Base-by-base conservation (phyloP, 2,329 filamentous ascomycete genomes). In the Ceratocystis ficicola region DNA sequence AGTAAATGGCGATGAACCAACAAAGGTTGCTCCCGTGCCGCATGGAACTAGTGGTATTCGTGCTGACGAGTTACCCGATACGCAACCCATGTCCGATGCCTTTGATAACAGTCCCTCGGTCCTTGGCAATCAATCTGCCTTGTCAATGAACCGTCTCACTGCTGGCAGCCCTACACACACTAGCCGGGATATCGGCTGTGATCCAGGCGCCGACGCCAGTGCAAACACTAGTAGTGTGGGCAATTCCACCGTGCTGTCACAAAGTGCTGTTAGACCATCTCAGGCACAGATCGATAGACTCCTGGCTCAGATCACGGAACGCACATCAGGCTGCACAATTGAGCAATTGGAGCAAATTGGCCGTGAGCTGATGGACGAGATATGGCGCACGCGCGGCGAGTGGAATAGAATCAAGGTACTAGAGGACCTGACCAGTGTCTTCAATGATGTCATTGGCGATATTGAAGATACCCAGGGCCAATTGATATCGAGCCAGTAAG, bases 281-380 rank as follows among this genome's bases (percentile, higher is more conserved):
- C 78, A 81, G 12, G 72, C 72, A 0, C 78, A 82, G 36, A 77
- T 90, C 28, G 74, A 77, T 1, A 73, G 77, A 5, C 81, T 95
- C 65, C 80, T 90, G 66, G 73, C 79, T 0, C 79, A 84, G 46
- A 77, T 96, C 44, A 85, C 86, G 0, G 76, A 82, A 32, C 79
- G 81, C 57, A 93, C 89, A 1, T 86, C 84, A 22, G 90, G 89
- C 0, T 89, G 89, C 74, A 89, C 87, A 0, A 89, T 99, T 64
- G 94, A 99, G 76, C 93, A 99, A 74, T 78, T 99, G 22, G 93
- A 97, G 78, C 93, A 97, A 75, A 86, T 96, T 73, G 92, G 92
- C 74, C 87, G 91, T 6, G 85, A 87, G 70, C 78, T 97, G 69
- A 97, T 97, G 93, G 88, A 93, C 68, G 85, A 86, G 69, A 83